Evolutionary conservation across 2,329 filamentous ascomycete species (phyloP).

Genomic region (Diaporthe sp.): DNA sequence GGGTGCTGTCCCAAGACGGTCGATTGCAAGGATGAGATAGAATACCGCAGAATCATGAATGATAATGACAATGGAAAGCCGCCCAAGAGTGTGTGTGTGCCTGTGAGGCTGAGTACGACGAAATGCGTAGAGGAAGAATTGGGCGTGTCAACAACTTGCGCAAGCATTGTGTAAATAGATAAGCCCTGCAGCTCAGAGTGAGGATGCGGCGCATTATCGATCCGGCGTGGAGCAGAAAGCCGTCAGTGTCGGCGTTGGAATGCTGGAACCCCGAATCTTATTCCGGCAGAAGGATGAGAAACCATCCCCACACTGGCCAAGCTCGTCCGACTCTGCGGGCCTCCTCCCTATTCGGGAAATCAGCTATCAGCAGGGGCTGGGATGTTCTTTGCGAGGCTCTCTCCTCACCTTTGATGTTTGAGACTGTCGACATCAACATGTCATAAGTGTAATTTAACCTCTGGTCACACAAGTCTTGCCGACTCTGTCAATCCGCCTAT

Average conservation of each 20-base stretch:
- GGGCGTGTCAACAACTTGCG: neutral
- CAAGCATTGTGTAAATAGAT: neutral
- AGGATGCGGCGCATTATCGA: neutral
- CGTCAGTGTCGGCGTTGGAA: neutral
- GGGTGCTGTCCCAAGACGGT: neutral
- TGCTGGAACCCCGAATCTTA: constrained; percentile 9
- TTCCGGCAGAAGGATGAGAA: constrained; percentile 13
- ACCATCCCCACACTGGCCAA: constrained; percentile 11
- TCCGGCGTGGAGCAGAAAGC: constrained; percentile 1
- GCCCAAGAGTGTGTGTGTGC: neutral
- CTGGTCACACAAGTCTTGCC: neutral
- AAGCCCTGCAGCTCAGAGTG: constrained; percentile 12
- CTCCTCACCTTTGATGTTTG: neutral
- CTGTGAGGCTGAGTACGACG: neutral
- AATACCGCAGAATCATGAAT: constrained; percentile 5
- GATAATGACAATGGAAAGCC: neutral
- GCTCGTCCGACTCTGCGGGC: constrained; percentile 6
- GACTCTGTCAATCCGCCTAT: neutral
- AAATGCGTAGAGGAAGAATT: neutral
- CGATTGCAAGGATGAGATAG: neutral
- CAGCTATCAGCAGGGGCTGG: constrained; percentile 25
- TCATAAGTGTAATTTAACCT: neutral
- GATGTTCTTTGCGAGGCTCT: neutral
- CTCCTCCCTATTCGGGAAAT: constrained; percentile 17
- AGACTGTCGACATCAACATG: neutral